Conservation (phyloP, 2,329 filamentous ascomycete genomes). For the Pochonia chlamydosporia region DNA sequence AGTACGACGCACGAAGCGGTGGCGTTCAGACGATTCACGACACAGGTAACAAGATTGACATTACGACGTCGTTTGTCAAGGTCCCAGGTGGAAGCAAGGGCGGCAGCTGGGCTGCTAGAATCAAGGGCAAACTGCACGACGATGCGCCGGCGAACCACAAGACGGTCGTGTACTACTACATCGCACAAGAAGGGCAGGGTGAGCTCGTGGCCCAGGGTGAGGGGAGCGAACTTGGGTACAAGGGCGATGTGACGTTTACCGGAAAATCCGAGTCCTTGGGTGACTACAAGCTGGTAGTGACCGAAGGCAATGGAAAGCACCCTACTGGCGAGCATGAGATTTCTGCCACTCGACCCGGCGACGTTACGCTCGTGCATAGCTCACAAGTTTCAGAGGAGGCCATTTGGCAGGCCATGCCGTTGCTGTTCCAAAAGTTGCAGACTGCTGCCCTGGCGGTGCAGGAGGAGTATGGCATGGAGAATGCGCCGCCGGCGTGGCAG, state of each 20-base stretch:
- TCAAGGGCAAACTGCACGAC: slow-evolving; percentile 73
- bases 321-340: slow-evolving; percentile 59
- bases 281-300: slow-evolving; percentile 73
- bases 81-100: slow-evolving; percentile 78
- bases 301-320: slow-evolving; percentile 60
- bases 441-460: slow-evolving; percentile 44
- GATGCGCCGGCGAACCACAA: slow-evolving; percentile 63
- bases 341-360: slow-evolving; percentile 62
- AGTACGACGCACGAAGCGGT: slow-evolving; percentile 84
- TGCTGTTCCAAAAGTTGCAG: slow-evolving; percentile 50
- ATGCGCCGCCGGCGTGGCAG: slow-evolving; percentile 79
- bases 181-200: slow-evolving; percentile 71
- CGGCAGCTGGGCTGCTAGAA: slow-evolving; percentile 85
- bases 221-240: slow-evolving; percentile 43
- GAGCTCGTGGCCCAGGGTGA: slow-evolving; percentile 53
- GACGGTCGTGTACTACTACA: slow-evolving; percentile 76
- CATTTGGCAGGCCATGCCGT: slow-evolving; percentile 78
- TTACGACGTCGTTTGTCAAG: slow-evolving; percentile 92
- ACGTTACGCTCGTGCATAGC: slow-evolving; percentile 71
- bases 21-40: slow-evolving; percentile 90
- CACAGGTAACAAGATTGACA: slow-evolving; percentile 77
- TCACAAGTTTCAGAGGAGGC: slow-evolving; percentile 59
- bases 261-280: slow-evolving; percentile 70
- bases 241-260: slow-evolving; percentile 59
- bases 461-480: slow-evolving; percentile 45